These are phyloP conservation scores for Debaryomyces fabryi DNA, from an alignment of 1,139 yeast species.

Conservation along the genomic window DNA sequence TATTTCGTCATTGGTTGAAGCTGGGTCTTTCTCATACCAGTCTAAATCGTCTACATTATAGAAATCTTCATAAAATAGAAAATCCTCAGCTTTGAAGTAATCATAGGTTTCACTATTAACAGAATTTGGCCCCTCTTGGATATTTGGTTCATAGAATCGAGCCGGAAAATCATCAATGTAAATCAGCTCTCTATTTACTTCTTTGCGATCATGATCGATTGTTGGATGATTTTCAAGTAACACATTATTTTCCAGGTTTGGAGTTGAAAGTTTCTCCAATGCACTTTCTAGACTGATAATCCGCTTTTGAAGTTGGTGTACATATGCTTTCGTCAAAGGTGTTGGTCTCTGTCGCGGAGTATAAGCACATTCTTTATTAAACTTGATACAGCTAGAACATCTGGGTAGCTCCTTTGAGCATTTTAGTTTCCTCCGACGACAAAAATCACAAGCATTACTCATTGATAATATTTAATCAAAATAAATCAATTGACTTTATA, in stretches of 20 bases:
- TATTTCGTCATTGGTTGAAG: neutral
- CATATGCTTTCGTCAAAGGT: conserved; percentile 30
- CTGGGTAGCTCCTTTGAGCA: conserved; percentile 30
- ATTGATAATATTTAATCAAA: neutral
- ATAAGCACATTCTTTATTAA: conserved; percentile 30
- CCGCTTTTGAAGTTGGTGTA: conserved; percentile 28
- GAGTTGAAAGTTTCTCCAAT: conserved; percentile 10
- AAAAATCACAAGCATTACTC: conserved; percentile 30
- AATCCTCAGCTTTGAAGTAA: conserved; percentile 23
- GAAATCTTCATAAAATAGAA: neutral
- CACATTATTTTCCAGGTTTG: neutral
- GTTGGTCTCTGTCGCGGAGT: conserved; percentile 29
- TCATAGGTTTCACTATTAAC: conserved; percentile 21
- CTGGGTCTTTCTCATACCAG: conserved; percentile 1
- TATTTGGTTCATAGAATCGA: conserved; percentile 10
- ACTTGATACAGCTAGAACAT: conserved; percentile 30
- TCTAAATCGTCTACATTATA: neutral
- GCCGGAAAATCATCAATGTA: no score
- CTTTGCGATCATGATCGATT: conserved; percentile 17
- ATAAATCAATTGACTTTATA: neutral
- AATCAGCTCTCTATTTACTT: conserved; percentile 13
- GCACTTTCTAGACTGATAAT: conserved; percentile 21
- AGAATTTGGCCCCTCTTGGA: conserved; percentile 23
- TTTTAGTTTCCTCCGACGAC: conserved; percentile 30
- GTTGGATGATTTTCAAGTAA: neutral